Evolutionary conservation across 2,329 filamentous ascomycete species (phyloP).

Genomic region (Lasiodiplodia gonubiensis): DNA sequence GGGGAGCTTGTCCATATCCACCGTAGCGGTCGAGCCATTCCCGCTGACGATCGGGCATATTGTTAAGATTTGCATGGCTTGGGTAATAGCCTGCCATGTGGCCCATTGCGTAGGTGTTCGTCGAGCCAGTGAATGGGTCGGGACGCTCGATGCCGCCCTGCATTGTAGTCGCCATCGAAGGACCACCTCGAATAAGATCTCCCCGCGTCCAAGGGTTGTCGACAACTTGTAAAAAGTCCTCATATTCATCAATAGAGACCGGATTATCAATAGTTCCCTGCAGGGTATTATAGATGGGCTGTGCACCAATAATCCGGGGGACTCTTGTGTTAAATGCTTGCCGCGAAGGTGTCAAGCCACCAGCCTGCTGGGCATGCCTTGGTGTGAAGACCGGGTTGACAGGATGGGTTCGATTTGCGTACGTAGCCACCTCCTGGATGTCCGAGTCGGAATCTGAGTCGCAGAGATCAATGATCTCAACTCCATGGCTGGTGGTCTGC

Average conservation of each 20-base stretch:
- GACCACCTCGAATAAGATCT: not conserved
- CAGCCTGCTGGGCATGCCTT: not conserved
- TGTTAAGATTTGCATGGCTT: not conserved
- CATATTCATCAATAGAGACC: not conserved
- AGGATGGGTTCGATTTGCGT: not conserved
- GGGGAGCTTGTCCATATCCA: not conserved
- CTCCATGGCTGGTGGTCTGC: not conserved
- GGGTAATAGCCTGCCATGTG: slow-evolving; percentile 11
- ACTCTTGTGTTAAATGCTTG: not conserved
- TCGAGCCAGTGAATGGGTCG: not conserved
- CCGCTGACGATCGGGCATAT: not conserved
- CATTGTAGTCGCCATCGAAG: not conserved
- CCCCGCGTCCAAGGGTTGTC: not conserved
- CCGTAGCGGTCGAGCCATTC: slow-evolving; percentile 7
- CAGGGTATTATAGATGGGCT: not conserved
- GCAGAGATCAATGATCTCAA: slow-evolving; percentile 22
- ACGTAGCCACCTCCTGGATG: not conserved
- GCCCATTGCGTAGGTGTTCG: not conserved
- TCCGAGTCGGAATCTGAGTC: slow-evolving; percentile 15
- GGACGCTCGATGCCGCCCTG: not conserved
- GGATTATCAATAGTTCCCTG: not conserved
- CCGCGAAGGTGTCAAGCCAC: not conserved
- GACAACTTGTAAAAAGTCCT: not conserved
- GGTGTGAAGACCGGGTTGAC: not conserved
- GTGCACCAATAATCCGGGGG: not conserved